Evolutionary conservation across 352 stramenopile species (phyloP).

Genomic region (Blastocystis sp.): DNA sequence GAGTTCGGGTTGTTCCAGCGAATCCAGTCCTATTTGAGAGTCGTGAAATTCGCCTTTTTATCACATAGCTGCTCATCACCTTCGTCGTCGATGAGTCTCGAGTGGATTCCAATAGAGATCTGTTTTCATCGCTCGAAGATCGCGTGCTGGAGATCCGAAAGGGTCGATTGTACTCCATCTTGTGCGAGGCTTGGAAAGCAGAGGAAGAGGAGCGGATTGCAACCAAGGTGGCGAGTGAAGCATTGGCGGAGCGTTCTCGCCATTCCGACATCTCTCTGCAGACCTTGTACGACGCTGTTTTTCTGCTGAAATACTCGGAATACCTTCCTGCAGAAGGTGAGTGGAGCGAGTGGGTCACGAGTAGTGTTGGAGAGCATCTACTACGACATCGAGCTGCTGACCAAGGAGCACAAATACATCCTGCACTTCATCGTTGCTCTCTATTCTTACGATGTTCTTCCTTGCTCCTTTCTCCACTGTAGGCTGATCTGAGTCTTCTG

Average conservation of each 20-base stretch:
- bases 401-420: background rate
- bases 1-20: background rate
- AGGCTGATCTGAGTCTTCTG: background rate
- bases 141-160: background rate
- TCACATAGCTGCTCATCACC: background rate
- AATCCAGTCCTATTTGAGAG: background rate
- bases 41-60: background rate
- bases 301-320: background rate
- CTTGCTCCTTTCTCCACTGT: background rate
- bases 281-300: background rate
- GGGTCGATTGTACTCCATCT: background rate
- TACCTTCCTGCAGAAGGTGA: background rate
- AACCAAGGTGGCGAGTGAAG: background rate
- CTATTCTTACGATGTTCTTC: background rate
- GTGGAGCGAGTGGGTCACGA: background rate
- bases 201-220: background rate
- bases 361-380: background rate
- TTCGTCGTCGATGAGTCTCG: background rate
- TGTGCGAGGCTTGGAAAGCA: background rate
- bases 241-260: background rate
- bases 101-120: background rate
- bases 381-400: background rate
- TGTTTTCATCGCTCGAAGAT: background rate
- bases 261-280: background rate
- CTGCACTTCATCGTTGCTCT: background rate